Base-by-base conservation (phyloP, 371 early-diverging fungal species). In the Sporodiniella umbellata region DNA sequence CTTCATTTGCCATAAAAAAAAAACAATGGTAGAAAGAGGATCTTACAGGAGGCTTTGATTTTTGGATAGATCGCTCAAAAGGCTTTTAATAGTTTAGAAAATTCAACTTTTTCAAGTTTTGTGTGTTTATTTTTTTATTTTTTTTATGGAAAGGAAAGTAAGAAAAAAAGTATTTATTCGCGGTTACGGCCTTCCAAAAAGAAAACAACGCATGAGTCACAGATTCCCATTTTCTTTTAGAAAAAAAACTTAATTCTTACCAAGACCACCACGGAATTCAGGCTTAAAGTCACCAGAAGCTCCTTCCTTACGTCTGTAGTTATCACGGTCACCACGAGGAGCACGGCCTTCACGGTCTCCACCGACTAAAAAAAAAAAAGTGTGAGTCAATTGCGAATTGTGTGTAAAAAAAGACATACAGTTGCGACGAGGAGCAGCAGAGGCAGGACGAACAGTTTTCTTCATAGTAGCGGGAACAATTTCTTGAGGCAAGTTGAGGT, bases 391-490 rank as follows among this genome's bases (percentile, higher is more conserved):
- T 18, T 1, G 19, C 26, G 10, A 7, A 8, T 21, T 12, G 18
- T 1, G 4, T 28, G 10, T 48, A 21, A 26, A 2, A 3, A 26
- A 37, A 7, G 11, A 60, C 64, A 74, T 76, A 77, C 79, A 78
- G 62, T 78, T 69, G 64, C 79, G 82, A 54, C 68, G 71, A 57
- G 71, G 68, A 60, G 87, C 83, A 58, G 83, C 56, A 60, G 87
- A 83, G 56, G 83, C 56, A 40, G 81, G 70, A 68, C 87, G 86
- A 55, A 79, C 79, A 62, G 84, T 84, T 87, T 93, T 95, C 87
- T 93, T 93, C 88, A 90, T 82, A 63, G 98, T 95, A 68, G 92
- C 86, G 64, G 98, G 98, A 56, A 95, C 91, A 64, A 98, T 92
- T 72, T 93, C 95, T 61, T 85, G 81, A 60, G 98, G 96, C 57